Conservation (phyloP, 2,329 filamentous ascomycete genomes). For the Claviceps citrina region DNA sequence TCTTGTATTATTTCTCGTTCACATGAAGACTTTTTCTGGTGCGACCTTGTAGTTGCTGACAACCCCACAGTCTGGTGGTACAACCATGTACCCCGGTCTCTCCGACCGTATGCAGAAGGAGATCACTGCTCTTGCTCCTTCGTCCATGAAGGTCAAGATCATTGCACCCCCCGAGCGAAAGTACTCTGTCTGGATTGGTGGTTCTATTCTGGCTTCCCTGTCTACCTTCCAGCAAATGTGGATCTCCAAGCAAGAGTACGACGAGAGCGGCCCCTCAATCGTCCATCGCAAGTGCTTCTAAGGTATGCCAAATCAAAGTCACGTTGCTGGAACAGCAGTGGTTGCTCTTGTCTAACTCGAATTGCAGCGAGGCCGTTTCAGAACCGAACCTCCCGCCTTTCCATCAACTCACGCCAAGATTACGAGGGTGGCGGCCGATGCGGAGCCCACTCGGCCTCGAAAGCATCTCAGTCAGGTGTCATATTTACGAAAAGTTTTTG, state of each 20-base stretch:
- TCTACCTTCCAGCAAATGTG: slow-evolving; percentile 99
- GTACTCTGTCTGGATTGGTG: slow-evolving; percentile 99
- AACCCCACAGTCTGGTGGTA: slow-evolving; percentile 79
- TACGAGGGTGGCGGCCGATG: slow-evolving; percentile 28
- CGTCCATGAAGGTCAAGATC: slow-evolving; percentile 99
- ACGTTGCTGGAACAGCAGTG: neutral
- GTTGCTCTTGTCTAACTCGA: neutral
- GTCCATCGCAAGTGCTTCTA: slow-evolving; percentile 99
- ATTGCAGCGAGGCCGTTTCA: slow-evolving; percentile 15
- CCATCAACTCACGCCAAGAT: slow-evolving; percentile 24
- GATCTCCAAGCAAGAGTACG: slow-evolving; percentile 99
- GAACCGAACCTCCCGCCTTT: slow-evolving; percentile 20
- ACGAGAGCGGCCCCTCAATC: slow-evolving; percentile 98
- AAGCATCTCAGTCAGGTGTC: slow-evolving; percentile 35
- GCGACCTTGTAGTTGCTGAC: neutral
- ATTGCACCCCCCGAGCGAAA: slow-evolving; percentile 99
- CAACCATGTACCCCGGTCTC: slow-evolving; percentile 99
- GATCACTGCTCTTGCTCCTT: slow-evolving; percentile 97
- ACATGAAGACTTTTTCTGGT: neutral
- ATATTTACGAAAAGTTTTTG: slow-evolving; percentile 43
- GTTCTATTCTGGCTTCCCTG: slow-evolving; percentile 97
- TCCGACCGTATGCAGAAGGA: slow-evolving; percentile 99
- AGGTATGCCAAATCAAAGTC: slow-evolving; percentile 32
- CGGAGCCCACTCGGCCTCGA: slow-evolving; percentile 29
- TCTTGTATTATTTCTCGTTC: no score